phyloP scores from a whole-genome alignment of 169 alveolate species.

The Amoebophrya sp. region DNA sequence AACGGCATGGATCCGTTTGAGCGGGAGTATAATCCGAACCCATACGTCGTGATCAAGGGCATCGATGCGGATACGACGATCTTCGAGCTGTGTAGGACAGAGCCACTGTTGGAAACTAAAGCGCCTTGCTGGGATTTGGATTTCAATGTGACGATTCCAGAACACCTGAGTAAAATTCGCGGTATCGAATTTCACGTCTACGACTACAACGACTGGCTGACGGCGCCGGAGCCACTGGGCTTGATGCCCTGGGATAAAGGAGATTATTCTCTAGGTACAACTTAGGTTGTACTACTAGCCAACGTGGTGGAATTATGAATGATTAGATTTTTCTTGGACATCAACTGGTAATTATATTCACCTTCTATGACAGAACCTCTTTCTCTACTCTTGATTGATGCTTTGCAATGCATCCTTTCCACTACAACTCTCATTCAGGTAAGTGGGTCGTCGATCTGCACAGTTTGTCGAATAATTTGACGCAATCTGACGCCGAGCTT shows the following conservation, averaged over 20 bases:
- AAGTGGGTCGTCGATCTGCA: slow-evolving; percentile 6
- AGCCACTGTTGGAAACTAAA: slow-evolving; percentile 8
- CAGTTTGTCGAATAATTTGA: neutral
- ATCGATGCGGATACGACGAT: neutral
- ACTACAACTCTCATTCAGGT: too few species aligned
- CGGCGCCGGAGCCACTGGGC: neutral
- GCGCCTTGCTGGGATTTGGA: slow-evolving; percentile 25
- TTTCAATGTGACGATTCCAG: neutral
- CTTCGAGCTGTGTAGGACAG: neutral
- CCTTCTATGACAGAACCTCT: too few species aligned
- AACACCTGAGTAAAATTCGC: neutral
- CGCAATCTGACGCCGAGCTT: slow-evolving; percentile 14
- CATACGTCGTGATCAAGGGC: neutral
- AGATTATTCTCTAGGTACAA: neutral
- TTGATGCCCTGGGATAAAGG: slow-evolving; percentile 13
- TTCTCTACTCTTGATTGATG: too few species aligned
- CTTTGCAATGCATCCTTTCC: too few species aligned
- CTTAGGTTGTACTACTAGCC: too few species aligned
- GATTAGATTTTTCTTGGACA: too few species aligned
- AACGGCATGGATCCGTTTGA: neutral
- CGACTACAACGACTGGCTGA: slow-evolving; percentile 9
- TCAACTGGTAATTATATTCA: too few species aligned
- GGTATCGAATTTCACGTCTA: slow-evolving; percentile 10
- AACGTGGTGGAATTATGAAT: too few species aligned
- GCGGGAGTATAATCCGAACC: neutral